Evolutionary conservation across 2,329 filamentous ascomycete species (phyloP), one percentile per base, ranked within the genome.

Genomic region (Aspergillaceae sp.): DNA sequence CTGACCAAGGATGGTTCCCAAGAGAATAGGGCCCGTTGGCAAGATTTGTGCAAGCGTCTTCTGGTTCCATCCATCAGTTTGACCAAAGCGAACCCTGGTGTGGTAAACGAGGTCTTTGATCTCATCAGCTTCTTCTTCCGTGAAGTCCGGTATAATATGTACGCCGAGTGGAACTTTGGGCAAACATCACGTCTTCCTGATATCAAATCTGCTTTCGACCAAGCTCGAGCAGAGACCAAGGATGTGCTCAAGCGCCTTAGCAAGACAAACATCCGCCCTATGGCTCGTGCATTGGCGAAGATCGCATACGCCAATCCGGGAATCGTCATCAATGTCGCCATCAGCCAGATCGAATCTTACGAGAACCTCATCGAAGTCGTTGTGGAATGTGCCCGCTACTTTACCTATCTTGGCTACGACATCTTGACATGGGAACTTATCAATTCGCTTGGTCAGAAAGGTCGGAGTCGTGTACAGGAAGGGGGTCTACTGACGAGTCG

Each of bases 291-390:
- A 34, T 76, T 98, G 29, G 90, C 91, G 6, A 97, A 96, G 67
- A 86, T 90, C n/a, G 89, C 90, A 28, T 86, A 88, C 58, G 83
- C 88, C 1, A 92, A 88, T 38, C 94, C 92, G 1, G 91, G 91
- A 28, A 78, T 95, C 47, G 90, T 97, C 27, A 95, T 96, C 71
- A 83, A 83, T 58, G 86, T 91, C 47, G 88, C 90, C 5, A 80
- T 98, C 48, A 83, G 83, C 51, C 90, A 96, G 65, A 87, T 96
- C 48, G 90, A 98, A 66, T 84, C 86, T 0, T 98, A 98, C 64
- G 86, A 86, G 62, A 98, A 97, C 61, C 77, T 98, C 50, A 95
- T 95, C 47, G 87, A 95, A 51, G 87, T 88, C 4, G 87, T 98
- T 50, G 90, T 97, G 9, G 89, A 96, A 62, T 96, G 90, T 60